A percentile compares a stretch with the other conserved stretches of the same genome.
These are phyloP conservation scores for Astrothelium macrocarpum DNA, from an alignment of 495 filamentous ascomycete genomes.

Conservation along the genomic window DNA sequence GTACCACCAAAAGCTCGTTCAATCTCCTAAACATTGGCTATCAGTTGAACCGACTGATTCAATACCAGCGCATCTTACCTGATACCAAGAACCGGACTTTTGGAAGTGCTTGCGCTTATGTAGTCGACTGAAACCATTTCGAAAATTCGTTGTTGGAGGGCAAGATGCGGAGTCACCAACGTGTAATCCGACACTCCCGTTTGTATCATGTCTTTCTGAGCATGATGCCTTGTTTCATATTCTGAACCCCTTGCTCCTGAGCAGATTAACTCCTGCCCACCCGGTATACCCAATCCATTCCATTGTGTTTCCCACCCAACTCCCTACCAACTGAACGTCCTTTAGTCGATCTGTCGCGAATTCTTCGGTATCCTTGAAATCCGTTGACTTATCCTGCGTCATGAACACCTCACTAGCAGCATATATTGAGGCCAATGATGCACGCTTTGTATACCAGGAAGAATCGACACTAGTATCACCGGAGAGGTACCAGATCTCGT, in stretches of 20 bases:
- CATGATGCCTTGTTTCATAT: too few relatives aligned
- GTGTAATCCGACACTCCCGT: too few relatives aligned
- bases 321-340: slow-evolving; percentile 52
- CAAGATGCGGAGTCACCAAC: too few relatives aligned
- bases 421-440: slow-evolving; percentile 68
- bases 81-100: too few relatives aligned
- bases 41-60: too few relatives aligned
- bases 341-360: slow-evolving; percentile 71
- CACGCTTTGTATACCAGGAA: slow-evolving; percentile 85
- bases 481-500: slow-evolving; percentile 80
- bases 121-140: too few relatives aligned
- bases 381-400: slow-evolving; percentile 67
- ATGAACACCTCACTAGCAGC: slow-evolving; percentile 75
- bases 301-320: slow-evolving; percentile 48
- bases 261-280: slow-evolving; percentile 38
- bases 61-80: too few relatives aligned
- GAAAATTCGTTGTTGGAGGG: too few relatives aligned
- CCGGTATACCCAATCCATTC: slow-evolving; percentile 74
- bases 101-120: too few relatives aligned
- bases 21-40: too few relatives aligned
- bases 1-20: too few relatives aligned
- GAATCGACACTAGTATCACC: slow-evolving; percentile 74
- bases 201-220: too few relatives aligned
- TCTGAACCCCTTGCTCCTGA: slow-evolving; percentile 34
- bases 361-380: slow-evolving; percentile 60